Conservation (phyloP, 2,329 filamentous ascomycete genomes). For the Fusarium miscanthi region DNA sequence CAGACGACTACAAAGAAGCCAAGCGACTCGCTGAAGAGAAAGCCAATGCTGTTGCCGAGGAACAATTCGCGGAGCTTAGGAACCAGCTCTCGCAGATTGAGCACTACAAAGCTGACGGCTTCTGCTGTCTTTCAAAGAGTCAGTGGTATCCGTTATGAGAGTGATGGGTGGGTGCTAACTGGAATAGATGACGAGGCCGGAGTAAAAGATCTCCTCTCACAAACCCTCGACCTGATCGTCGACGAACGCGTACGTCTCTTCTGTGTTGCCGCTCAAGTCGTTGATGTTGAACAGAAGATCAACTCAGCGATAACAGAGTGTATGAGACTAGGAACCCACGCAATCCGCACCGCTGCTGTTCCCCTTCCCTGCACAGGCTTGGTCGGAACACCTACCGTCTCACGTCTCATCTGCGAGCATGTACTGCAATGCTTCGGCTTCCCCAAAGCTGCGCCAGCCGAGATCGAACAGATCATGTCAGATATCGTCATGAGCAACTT, state of each 20-base stretch:
- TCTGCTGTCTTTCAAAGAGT: constrained; percentile 43
- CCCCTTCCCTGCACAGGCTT: constrained; percentile 39
- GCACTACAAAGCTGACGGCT: constrained; percentile 44
- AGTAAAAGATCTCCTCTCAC: constrained; percentile 41
- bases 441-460: constrained; percentile 38
- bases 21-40: constrained; percentile 37
- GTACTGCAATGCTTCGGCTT: constrained; percentile 45
- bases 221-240: constrained; percentile 44
- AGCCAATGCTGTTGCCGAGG: constrained; percentile 36
- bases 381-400: constrained; percentile 43
- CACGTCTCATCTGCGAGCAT: constrained; percentile 45
- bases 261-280: constrained; percentile 46
- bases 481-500: constrained; percentile 42
- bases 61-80: constrained; percentile 38
- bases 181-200: constrained; percentile 34
- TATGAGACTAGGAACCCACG: constrained; percentile 45
- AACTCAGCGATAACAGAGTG: constrained; percentile 47
- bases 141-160: rapidly evolving
- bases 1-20: constrained; percentile 40
- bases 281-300: constrained; percentile 47
- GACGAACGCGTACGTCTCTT: constrained; percentile 48
- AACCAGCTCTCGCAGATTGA: constrained; percentile 42
- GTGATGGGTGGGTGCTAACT: not conserved
- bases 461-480: constrained; percentile 40
- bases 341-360: constrained; percentile 43